phyloP scores from a whole-genome alignment of 805 yeast genomes.

The Saccharomycopsis oosterbeekiorum region DNA sequence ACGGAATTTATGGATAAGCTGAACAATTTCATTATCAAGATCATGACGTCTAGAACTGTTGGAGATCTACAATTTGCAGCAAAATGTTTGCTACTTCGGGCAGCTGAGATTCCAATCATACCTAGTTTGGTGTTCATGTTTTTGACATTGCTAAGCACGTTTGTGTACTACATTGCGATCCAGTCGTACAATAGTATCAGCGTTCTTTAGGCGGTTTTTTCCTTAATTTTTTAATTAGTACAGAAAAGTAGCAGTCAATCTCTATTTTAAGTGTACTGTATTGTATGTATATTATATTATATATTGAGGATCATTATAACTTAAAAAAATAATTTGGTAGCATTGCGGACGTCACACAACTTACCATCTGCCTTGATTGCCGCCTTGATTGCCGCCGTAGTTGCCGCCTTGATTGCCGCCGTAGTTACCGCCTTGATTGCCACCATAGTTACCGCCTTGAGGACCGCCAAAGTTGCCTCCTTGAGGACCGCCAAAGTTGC shows the following conservation, averaged over 20 bases:
- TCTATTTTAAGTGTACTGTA: too few relatives aligned
- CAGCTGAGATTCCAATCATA: not conserved
- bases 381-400: conserved; percentile 3
- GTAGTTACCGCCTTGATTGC: conserved; percentile 4
- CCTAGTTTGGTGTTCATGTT: not conserved
- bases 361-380: conserved; percentile 13
- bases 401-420: not conserved
- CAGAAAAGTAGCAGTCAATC: too few relatives aligned
- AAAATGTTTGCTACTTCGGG: not conserved
- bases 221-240: too few relatives aligned
- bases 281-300: too few relatives aligned
- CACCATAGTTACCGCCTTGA: not conserved
- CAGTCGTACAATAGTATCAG: not conserved
- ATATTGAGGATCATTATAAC: not conserved
- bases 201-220: not conserved
- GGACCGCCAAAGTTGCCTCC: not conserved
- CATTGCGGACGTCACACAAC: not conserved
- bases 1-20: not conserved
- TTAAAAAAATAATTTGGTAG: too few relatives aligned
- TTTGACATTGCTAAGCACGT: not conserved
- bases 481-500: conserved; percentile 5
- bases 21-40: not conserved
- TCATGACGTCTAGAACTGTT: not conserved
- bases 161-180: not conserved
- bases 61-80: not conserved